Evolutionary conservation across 2,329 filamentous ascomycete genomes (phyloP), one percentile per base, ranked within the genome.

Genomic region (Xylaria sp.): DNA sequence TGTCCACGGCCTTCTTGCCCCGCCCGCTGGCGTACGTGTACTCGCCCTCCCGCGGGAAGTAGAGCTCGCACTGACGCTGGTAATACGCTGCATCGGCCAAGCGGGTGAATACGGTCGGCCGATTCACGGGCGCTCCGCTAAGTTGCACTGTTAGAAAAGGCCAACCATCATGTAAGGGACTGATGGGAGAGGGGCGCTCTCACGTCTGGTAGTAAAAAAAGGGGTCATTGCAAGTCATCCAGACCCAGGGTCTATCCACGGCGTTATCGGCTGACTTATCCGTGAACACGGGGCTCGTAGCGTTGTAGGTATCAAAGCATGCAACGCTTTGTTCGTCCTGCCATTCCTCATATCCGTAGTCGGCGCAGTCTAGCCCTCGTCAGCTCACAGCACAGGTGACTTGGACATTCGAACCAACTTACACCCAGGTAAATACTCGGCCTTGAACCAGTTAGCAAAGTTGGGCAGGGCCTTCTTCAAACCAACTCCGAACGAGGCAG

Each of bases 201-300:
- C 66, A 78, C 72, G 77, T 76, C 65, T 84, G 80, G 76, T 78
- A 85, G 67, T 77, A 83, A 50, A 72, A 78, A 52, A 83, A 78
- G n/a, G 84, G 83, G 66, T 87, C 81, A 64, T 87, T 86, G 74
- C 85, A 87, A 1, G 78, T 73, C 69, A 85, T 76, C 83, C 84
- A 87, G 7, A 74, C 66, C 83, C 82, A 87, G 56, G 84, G 80
- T 0, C 81, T 70, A 59, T 81, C 74, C 17, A 72, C 61, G 0
- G 63, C 49, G 64, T 86, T 85, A 44, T 58, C 59, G 4, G 80
- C 70, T 1, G 69, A 71, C 17, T 64, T 69, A 64, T 87, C 80
- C 3, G 76, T 80, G 68, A 74, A 86, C 2, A 80, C 58, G 0
- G 77, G 72, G 56, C 72, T 81, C 18, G 70, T 72, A 6, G 71